A percentile compares a stretch with the other conserved stretches of the same genome.
These are phyloP conservation scores for Kodamaea suecica DNA, from an alignment of 1,139 yeast species.

Conservation along the genomic window DNA sequence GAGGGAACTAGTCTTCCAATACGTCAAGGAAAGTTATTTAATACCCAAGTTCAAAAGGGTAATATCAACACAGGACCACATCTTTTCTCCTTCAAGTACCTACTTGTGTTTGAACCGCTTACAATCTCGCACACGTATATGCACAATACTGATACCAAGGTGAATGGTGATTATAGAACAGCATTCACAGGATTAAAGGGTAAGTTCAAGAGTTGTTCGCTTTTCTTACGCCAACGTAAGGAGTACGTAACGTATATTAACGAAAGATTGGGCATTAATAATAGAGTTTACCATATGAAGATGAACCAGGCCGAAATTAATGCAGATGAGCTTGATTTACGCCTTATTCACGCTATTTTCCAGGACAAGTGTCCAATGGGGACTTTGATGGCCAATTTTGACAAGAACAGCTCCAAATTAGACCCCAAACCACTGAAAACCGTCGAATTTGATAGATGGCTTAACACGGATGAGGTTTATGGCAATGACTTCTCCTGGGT, in stretches of 20 bases:
- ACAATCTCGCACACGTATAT: constrained; percentile 69
- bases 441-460: constrained; percentile 12
- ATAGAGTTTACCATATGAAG: constrained; percentile 53
- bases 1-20: constrained; percentile 73
- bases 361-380: constrained; percentile 52
- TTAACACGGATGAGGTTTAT: constrained; percentile 31
- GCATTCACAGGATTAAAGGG: constrained; percentile 81
- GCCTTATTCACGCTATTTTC: constrained; percentile 68
- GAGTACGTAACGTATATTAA: constrained; percentile 62
- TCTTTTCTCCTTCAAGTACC: constrained; percentile 76
- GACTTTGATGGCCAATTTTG: constrained; percentile 44
- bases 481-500: constrained; percentile 66
- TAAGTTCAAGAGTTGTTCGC: constrained; percentile 56
- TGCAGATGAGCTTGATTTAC: constrained; percentile 65
- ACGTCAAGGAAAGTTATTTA: constrained; percentile 66
- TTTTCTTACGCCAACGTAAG: constrained; percentile 86
- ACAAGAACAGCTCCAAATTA: constrained; percentile 10
- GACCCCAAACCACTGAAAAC: constrained; percentile 1
- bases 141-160: constrained; percentile 48
- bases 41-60: constrained; percentile 17
- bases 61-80: constrained; percentile 72
- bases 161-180: constrained; percentile 44
- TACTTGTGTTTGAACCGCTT: constrained; percentile 68
- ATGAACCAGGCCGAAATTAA: constrained; percentile 78
- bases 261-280: constrained; percentile 54